Percentiles rank a stretch among this genome's conserved stretches.
phyloP scores from a whole-genome alignment of 2,329 filamentous ascomycete genomes.

The Fusarium nisikadoi region DNA sequence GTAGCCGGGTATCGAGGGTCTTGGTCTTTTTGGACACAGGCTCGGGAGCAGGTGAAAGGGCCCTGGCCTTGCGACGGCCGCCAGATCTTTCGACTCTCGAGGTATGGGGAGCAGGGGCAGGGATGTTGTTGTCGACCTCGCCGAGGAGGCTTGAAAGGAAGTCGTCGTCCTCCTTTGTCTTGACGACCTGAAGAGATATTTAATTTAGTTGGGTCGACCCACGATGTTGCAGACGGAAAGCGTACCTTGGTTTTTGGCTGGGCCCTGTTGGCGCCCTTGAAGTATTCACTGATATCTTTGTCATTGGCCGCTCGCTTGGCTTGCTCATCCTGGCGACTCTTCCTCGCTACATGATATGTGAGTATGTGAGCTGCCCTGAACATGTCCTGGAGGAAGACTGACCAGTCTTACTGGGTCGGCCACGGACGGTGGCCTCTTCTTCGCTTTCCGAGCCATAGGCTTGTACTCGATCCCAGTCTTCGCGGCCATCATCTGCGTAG shows the following conservation, averaged over 20 bases:
- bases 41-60: slow-evolving; percentile 77
- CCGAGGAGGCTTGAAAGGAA: slow-evolving; percentile 87
- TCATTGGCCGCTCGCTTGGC: slow-evolving; percentile 88
- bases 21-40: slow-evolving; percentile 68
- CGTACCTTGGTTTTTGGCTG: slow-evolving; percentile 84
- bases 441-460: slow-evolving; percentile 81
- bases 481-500: slow-evolving; percentile 94
- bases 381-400: slow-evolving; percentile 37
- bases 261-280: slow-evolving; percentile 75
- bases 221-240: background rate
- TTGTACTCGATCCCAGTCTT: slow-evolving; percentile 86
- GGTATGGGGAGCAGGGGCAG: slow-evolving; percentile 63
- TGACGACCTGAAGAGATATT: slow-evolving; percentile 67
- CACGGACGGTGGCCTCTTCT: slow-evolving; percentile 51
- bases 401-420: slow-evolving; percentile 64
- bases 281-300: slow-evolving; percentile 93
- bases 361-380: background rate
- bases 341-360: slow-evolving; percentile 69
- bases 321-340: slow-evolving; percentile 87
- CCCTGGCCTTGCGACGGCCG: slow-evolving; percentile 80
- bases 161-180: slow-evolving; percentile 87
- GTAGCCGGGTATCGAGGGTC: slow-evolving; percentile 60
- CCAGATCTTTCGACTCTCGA: slow-evolving; percentile 76
- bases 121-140: slow-evolving; percentile 84
- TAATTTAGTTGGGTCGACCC: background rate